Evolutionary conservation across 352 stramenopile species (phyloP).

Genomic region (Globisporangium canariense): DNA sequence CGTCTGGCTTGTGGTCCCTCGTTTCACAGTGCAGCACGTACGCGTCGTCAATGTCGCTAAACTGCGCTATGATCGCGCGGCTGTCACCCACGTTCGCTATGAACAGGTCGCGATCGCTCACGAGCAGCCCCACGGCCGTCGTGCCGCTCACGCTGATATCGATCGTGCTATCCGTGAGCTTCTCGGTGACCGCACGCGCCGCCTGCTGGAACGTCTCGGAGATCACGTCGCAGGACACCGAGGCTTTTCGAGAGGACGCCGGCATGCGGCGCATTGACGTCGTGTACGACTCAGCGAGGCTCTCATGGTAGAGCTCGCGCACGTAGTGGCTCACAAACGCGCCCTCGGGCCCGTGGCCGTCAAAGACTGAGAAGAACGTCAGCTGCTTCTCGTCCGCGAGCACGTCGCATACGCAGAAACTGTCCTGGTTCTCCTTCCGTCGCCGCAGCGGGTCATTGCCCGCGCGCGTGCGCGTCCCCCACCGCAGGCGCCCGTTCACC

Average conservation of each 20-base stretch:
- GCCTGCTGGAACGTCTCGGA: conserved; percentile 52
- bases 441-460: conserved; percentile 72
- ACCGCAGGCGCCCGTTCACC: conserved; percentile 36
- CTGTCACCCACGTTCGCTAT: conserved; percentile 76
- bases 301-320: conserved; percentile 60
- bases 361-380: conserved; percentile 75
- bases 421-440: conserved; percentile 85
- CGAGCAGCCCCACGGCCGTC: conserved; percentile 62
- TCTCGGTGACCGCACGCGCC: conserved; percentile 33
- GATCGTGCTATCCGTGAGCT: conserved; percentile 43
- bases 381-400: conserved; percentile 38
- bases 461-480: conserved; percentile 53
- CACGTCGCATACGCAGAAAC: conserved; percentile 55
- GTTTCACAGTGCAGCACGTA: conserved; percentile 65
- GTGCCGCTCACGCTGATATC: conserved; percentile 80
- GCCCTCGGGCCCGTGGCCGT: conserved; percentile 74
- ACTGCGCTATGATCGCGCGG: conserved; percentile 55
- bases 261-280: background rate
- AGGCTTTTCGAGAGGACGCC: conserved; percentile 4
- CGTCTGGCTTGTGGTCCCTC: conserved; percentile 78
- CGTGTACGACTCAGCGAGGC: conserved; percentile 39
- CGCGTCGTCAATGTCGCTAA: conserved; percentile 22
- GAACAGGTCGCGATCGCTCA: conserved; percentile 59
- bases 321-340: conserved; percentile 74
- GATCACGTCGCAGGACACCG: conserved; percentile 39